Conservation (phyloP, 2,329 filamentous ascomycete species). For the Penicillium sp. region DNA sequence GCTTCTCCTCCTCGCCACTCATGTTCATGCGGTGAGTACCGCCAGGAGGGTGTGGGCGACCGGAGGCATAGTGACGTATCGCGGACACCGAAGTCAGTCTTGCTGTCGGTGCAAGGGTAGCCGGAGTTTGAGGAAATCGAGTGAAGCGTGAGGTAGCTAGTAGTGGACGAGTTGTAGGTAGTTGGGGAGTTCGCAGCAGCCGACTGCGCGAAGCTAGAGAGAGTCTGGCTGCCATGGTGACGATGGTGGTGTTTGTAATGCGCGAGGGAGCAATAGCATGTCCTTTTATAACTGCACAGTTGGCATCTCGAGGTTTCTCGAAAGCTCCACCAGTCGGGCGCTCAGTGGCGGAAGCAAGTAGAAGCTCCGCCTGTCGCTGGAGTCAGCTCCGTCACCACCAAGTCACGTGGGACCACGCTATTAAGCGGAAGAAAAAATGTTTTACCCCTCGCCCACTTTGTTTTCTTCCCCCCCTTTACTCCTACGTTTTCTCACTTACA, state of each 20-base stretch:
- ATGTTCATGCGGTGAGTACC: constrained; percentile 94
- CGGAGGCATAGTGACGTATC: constrained; percentile 52
- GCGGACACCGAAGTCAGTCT: constrained; percentile 10
- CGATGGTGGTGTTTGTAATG: no score
- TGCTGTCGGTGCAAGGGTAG: constrained; percentile 13
- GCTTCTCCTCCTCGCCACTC: constrained; percentile 69
- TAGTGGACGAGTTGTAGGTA: constrained; percentile 21
- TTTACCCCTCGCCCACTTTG: constrained; percentile 30
- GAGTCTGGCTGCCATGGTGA: constrained; percentile 33
- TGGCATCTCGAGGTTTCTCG: constrained; percentile 32
- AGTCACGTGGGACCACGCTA: constrained; percentile 29
- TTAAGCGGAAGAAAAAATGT: constrained; percentile 29
- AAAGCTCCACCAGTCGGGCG: constrained; percentile 32
- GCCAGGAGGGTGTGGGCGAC: constrained; percentile 75
- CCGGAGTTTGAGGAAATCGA: constrained; percentile 16
- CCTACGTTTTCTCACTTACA: constrained; percentile 6
- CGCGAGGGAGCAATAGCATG: background rate
- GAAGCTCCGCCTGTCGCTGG: constrained; percentile 22
- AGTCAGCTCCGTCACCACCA: constrained; percentile 26
- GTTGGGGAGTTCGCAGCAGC: constrained; percentile 26
- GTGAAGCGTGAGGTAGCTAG: constrained; percentile 19
- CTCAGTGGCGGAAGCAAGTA: constrained; percentile 27
- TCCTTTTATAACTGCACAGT: constrained; percentile 9
- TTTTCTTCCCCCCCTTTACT: constrained; percentile 17
- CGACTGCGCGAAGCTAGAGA: constrained; percentile 27